Conservation (phyloP, 257 asterid species). For the Ocimum tenuiflorum region DNA sequence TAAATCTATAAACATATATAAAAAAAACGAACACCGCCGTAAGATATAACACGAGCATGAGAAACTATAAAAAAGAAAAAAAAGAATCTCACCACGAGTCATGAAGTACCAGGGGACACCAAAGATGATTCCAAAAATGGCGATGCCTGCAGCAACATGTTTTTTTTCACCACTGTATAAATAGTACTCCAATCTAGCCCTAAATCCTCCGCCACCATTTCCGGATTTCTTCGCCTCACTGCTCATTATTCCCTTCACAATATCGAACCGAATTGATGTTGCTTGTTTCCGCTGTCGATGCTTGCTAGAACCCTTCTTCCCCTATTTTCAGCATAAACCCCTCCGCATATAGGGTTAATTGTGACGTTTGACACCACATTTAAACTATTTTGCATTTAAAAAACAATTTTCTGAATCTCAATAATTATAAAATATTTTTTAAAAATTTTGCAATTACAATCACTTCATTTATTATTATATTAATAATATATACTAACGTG, state of each 20-base stretch:
- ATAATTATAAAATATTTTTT: no score
- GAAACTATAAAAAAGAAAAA: neutral
- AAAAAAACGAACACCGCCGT: neutral
- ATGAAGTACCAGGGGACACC: slow-evolving; percentile 85
- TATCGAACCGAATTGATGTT: neutral
- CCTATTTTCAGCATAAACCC: neutral
- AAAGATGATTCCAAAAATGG: slow-evolving; percentile 51
- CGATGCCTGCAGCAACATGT: slow-evolving; percentile 79
- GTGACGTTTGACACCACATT: no score
- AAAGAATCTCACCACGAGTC: slow-evolving; percentile 51
- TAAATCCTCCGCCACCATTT: slow-evolving; percentile 45
- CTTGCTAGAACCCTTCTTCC: slow-evolving; percentile 13
- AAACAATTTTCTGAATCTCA: no score
- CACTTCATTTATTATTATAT: no score
- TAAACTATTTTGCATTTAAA: no score
- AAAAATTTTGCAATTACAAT: no score
- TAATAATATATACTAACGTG: no score
- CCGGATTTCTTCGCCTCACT: slow-evolving; percentile 40
- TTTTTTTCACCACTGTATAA: slow-evolving; percentile 83
- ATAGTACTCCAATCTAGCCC: slow-evolving; percentile 52
- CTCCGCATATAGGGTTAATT: no score
- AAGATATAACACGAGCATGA: neutral
- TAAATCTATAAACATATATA: neutral
- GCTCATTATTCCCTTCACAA: slow-evolving; percentile 23
- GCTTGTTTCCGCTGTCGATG: neutral